A percentile compares a stretch with the other conserved stretches of the same genome.
These are phyloP conservation scores for Lyophyllum atratum DNA, from an alignment of 768 basidiomycete genomes.

Conservation along the genomic window DNA sequence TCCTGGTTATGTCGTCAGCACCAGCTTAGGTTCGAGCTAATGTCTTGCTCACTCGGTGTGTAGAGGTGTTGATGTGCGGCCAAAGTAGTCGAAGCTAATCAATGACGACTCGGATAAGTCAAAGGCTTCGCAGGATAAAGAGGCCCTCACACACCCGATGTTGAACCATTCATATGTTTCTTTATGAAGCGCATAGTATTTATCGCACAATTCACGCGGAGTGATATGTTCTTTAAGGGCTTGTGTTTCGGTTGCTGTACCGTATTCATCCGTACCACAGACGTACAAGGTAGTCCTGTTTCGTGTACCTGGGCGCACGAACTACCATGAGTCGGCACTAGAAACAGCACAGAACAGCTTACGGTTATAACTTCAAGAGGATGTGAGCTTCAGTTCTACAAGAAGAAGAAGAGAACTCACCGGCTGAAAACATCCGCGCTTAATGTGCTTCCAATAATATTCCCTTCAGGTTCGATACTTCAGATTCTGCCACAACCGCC, in stretches of 20 bases:
- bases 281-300: slow-evolving; percentile 92
- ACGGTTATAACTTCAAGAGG: slow-evolving; percentile 60
- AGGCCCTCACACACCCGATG: slow-evolving; percentile 63
- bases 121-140: neutral
- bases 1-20: slow-evolving; percentile 45
- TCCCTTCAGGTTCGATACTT: slow-evolving; percentile 54
- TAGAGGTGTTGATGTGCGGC: slow-evolving; percentile 86
- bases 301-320: slow-evolving; percentile 52
- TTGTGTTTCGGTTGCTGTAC: slow-evolving; percentile 99
- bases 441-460: slow-evolving; percentile 93
- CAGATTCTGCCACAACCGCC: slow-evolving; percentile 13
- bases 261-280: slow-evolving; percentile 99
- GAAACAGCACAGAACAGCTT: slow-evolving; percentile 1
- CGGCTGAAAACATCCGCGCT: slow-evolving; percentile 97
- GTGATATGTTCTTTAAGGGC: slow-evolving; percentile 86
- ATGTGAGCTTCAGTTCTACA: slow-evolving; percentile 1
- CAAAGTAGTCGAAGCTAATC: slow-evolving; percentile 90
- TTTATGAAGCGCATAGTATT: slow-evolving; percentile 85
- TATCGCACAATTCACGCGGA: slow-evolving; percentile 82
- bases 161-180: slow-evolving; percentile 99
- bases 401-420: slow-evolving; percentile 45
- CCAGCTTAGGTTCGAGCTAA: neutral
- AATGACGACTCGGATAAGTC: slow-evolving; percentile 5
- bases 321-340: neutral
- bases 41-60: slow-evolving; percentile 76